Base-by-base conservation (phyloP, 495 filamentous ascomycete genomes). In the Aspergillus egyptiacus region DNA sequence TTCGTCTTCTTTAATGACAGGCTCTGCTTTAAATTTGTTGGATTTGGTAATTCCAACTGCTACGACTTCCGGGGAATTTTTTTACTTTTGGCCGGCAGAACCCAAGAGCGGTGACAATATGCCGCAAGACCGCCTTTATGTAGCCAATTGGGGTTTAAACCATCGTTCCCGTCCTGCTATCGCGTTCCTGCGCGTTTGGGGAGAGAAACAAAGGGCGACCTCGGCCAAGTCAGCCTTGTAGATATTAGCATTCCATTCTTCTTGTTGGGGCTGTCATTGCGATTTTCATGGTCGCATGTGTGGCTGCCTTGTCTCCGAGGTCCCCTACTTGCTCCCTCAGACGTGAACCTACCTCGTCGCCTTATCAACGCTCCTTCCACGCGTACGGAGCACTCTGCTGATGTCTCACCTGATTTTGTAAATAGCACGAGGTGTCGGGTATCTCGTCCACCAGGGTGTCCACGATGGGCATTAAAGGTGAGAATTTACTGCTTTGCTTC, bases 391-490 rank as follows among this genome's bases (percentile, higher is more conserved):
- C 44, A 43, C 24, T 39, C 23, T 27, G 49, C 59, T 27, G 51
- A 55, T 53, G 47, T 46, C 55, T 56, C 34, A 50, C 50, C 51
- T 22, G 50, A 49, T 19, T 30, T 40, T 54, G 37, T 51, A 30
- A 37, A 46, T 42, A 61, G 59, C 47, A 56, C 56, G 58, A 65
- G 64, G 63, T 51, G 53, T n/a, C n/a, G n/a, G n/a, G n/a, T 61
- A 60, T 59, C 56, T 55, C 56, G 57, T 58, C 50, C 46, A 61
- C 49, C 60, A 53, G 55, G 54, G 63, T 63, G 55, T 46, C 55
- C 62, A 70, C 66, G 47, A 87, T 87, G 84, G 84, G 84, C 61
- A 86, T 87, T 55, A 78, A 82, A 78, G 84, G 83, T 84, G 72
- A 14, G 54, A 50, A 23, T 25, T 13, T 14, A 27, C 14, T n/a